Conservation (phyloP, 352 stramenopile species). For the Phytophthora boehmeriae region DNA sequence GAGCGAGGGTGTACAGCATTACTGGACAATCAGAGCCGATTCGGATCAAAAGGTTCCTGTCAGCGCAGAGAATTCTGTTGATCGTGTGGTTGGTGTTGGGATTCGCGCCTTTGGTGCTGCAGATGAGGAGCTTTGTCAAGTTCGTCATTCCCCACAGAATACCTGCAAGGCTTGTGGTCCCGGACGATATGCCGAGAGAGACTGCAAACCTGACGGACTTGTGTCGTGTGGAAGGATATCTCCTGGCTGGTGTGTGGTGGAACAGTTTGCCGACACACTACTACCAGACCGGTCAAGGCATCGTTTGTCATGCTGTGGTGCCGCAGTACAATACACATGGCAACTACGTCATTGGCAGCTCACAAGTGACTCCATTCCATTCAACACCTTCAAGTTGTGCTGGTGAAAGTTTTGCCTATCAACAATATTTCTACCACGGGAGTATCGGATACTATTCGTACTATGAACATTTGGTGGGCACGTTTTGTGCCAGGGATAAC, state of each 20-base stretch:
- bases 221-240: slow-evolving; percentile 2
- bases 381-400: slow-evolving; percentile 14
- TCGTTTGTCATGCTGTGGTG: slow-evolving; percentile 27
- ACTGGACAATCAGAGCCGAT: too few relatives aligned
- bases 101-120: slow-evolving; percentile 18
- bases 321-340: slow-evolving; percentile 36
- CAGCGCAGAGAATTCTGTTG: slow-evolving; percentile 8
- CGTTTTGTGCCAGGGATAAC: slow-evolving; percentile 19
- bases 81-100: slow-evolving; percentile 15
- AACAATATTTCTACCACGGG: slow-evolving; percentile 35
- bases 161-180: slow-evolving; percentile 6
- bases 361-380: neutral
- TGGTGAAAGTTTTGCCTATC: slow-evolving; percentile 18
- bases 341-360: slow-evolving; percentile 22
- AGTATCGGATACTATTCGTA: slow-evolving; percentile 32
- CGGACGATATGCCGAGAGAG: slow-evolving; percentile 1
- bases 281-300: slow-evolving; percentile 6
- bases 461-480: slow-evolving; percentile 22
- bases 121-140: slow-evolving; percentile 26
- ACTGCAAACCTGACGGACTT: slow-evolving; percentile 8
- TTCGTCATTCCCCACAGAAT: slow-evolving; percentile 29
- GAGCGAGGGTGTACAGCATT: too few relatives aligned
- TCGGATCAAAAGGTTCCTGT: neutral
- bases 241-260: slow-evolving; percentile 26
- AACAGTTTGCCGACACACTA: slow-evolving; percentile 27